Percentiles rank a stretch among this genome's conserved stretches.
These are phyloP conservation scores for Hanseniaspora meyeri DNA, from an alignment of 805 yeast genomes.

Conservation along the genomic window DNA sequence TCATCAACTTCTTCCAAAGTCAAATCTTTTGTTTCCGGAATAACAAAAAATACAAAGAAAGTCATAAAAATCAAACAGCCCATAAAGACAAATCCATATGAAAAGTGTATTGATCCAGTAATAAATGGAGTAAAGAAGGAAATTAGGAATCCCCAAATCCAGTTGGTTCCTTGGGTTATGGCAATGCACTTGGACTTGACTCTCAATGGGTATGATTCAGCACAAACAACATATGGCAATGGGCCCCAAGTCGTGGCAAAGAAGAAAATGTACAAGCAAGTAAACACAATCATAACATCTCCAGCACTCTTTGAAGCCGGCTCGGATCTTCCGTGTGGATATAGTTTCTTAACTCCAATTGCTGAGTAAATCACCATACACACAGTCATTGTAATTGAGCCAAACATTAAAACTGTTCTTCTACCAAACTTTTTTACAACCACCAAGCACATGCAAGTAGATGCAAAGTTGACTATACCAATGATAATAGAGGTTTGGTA, in stretches of 20 bases:
- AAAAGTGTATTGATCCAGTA: slow-evolving; percentile 49
- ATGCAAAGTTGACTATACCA: slow-evolving; percentile 48
- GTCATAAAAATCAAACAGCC: slow-evolving; percentile 44
- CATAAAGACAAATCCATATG: slow-evolving; percentile 50
- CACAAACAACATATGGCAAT: slow-evolving; percentile 47
- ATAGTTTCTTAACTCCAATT: slow-evolving; percentile 42
- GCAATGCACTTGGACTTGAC: slow-evolving; percentile 46
- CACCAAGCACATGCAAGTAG: slow-evolving; percentile 40
- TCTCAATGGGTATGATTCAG: slow-evolving; percentile 63
- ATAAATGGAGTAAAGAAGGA: slow-evolving; percentile 62
- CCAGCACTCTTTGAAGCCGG: slow-evolving; percentile 46
- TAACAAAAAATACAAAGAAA: slow-evolving; percentile 55
- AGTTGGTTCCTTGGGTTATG: slow-evolving; percentile 49
- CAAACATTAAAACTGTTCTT: slow-evolving; percentile 37
- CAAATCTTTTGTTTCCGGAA: slow-evolving; percentile 68
- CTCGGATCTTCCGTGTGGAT: slow-evolving; percentile 32
- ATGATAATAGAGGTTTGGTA: slow-evolving; percentile 46
- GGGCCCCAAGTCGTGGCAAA: slow-evolving; percentile 72
- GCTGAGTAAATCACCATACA: slow-evolving; percentile 43
- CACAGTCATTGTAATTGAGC: slow-evolving; percentile 38
- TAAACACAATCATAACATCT: slow-evolving; percentile 56
- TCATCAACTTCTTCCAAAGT: slow-evolving; percentile 69
- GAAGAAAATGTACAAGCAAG: slow-evolving; percentile 58
- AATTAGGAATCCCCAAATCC: slow-evolving; percentile 55
- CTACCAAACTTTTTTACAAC: slow-evolving; percentile 46